These are phyloP conservation scores for Gymnopilus dilepis DNA, from an alignment of 768 basidiomycete species.

Conservation along the genomic window DNA sequence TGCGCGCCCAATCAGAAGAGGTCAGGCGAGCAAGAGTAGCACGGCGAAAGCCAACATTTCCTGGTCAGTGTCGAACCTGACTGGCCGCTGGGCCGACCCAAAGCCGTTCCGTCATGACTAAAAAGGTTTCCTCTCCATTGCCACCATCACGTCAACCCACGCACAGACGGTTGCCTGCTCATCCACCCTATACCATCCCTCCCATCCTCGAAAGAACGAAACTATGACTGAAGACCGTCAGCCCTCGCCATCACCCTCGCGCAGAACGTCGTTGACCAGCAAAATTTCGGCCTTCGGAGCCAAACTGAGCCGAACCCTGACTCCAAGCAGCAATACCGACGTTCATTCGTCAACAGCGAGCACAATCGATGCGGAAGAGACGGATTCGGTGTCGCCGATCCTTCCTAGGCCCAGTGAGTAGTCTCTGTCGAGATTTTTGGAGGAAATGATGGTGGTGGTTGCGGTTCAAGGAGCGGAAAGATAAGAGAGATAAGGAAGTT, in stretches of 20 bases:
- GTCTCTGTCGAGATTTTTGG: neutral
- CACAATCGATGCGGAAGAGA: neutral
- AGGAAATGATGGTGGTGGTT: conserved; percentile 13
- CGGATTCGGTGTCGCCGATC: conserved; percentile 5
- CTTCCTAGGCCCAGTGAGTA: neutral
- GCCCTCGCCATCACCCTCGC: neutral
- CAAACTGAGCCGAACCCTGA: neutral
- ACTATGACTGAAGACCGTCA: neutral
- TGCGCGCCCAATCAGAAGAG: too few relatives aligned
- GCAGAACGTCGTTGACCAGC: neutral
- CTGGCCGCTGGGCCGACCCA: neutral
- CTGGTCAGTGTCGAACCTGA: too few relatives aligned
- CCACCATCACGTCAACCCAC: neutral
- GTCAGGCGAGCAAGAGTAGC: too few relatives aligned
- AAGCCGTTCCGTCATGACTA: neutral
- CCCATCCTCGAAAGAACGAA: neutral
- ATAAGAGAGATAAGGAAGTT: conserved; percentile 25
- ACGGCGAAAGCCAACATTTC: too few relatives aligned
- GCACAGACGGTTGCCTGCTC: neutral
- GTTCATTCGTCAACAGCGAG: neutral
- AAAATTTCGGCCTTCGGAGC: neutral
- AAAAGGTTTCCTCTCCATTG: neutral
- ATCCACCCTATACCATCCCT: neutral
- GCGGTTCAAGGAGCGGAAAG: neutral
- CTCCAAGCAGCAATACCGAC: neutral